Base-by-base conservation (phyloP, 2,329 filamentous ascomycete species). In the Xylariaceae sp. region DNA sequence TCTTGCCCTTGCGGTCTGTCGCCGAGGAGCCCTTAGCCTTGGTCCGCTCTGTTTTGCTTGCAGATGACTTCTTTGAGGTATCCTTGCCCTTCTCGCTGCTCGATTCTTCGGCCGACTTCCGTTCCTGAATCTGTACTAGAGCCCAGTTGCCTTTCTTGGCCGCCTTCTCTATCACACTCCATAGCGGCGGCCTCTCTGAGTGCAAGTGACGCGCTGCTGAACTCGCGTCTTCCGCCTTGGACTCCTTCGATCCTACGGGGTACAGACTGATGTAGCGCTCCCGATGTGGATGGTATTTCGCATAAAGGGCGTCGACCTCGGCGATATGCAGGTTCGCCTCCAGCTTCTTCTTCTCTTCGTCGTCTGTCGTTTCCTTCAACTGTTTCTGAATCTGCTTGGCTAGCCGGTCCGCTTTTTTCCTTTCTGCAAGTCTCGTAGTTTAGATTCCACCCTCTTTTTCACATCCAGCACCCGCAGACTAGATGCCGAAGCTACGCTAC, bases 271-370 rank as follows among this genome's bases (percentile, higher is more conserved):
- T 79, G 73, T 94, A 94, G 18, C 81, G 77, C 72, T 89, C 85
- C 67, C 86, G 78, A 50, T 89, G 82, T 1, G 90, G 90, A 63
- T 84, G 89, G 73, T 87, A 88, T 56, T 84, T 80, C 1, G 89
- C 84, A 70, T 94, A 94, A 66, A 89, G 86, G 63, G 89, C 77
- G 69, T 93, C 89, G 10, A 92, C 83, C 69, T 92, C 82, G 30
- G 85, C 84, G 23, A 84, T 65, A 70, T 90, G 87, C n/a, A 89
- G 76, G 61, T 85, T 79, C 5, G 73, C 73, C 65, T 82, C 76
- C 53, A 89, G 72, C 57, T 73, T 73, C 54, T 79, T 76, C 42
- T 75, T 74, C 65, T 85, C 82, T 52, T 81, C 77, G 1, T 78
- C 72, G 42, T 82, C 80, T 55, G 79, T 77, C 15, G 78, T 73